A percentile compares a stretch with the other conserved stretches of the same genome.
Conservation (phyloP, 164 flowering plant genomes). For the Annona cherimola region DNA sequence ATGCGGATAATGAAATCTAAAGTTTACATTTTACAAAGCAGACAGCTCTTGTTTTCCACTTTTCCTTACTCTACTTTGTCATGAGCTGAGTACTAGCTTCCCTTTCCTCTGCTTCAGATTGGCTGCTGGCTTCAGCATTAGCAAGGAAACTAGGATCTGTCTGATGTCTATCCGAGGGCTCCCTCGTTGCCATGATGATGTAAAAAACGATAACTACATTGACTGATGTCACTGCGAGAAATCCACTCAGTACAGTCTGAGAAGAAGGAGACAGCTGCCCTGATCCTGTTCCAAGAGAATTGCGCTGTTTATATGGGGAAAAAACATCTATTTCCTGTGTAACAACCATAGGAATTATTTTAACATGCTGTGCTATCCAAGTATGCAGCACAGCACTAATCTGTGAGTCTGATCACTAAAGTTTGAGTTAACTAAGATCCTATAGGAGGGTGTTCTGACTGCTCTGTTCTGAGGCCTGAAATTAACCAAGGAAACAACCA, state of each 20-base stretch:
- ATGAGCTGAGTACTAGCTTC: slow-evolving; percentile 29
- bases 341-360: no score
- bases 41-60: not conserved
- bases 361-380: not conserved
- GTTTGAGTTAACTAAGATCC: not conserved
- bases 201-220: slow-evolving; percentile 72
- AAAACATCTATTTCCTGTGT: not conserved
- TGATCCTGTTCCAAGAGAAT: slow-evolving; percentile 40
- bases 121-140: slow-evolving; percentile 67
- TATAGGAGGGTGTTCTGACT: not conserved
- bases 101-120: slow-evolving; percentile 23
- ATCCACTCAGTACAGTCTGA: slow-evolving; percentile 62
- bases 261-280: slow-evolving; percentile 43
- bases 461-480: not conserved
- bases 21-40: not conserved
- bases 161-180: slow-evolving; percentile 61
- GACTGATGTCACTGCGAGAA: slow-evolving; percentile 78
- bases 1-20: not conserved
- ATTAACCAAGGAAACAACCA: not conserved
- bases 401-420: not conserved
- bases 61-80: slow-evolving; percentile 49
- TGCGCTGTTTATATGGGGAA: not conserved
- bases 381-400: not conserved
- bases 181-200: slow-evolving; percentile 77
- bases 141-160: slow-evolving; percentile 82